Evolutionary conservation across 352 stramenopile genomes (phyloP), one percentile per base, ranked within the genome.

Genomic region (Phytophthora agathidicida): DNA sequence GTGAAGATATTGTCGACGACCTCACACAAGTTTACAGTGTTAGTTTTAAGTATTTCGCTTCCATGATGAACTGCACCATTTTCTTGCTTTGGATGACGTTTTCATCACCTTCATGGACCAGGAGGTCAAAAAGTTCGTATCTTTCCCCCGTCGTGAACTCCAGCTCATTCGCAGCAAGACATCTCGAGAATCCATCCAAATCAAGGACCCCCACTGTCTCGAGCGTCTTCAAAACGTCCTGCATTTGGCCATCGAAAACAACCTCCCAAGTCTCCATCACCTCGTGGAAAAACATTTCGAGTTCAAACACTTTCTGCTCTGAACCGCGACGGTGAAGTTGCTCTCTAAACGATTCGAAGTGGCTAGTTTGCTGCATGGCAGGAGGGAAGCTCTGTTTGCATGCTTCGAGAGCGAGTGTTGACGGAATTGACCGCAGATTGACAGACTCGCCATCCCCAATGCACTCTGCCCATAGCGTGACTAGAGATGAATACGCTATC

Each of bases 361-460:
- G 61, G 7, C 16, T 44, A 5, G 53, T 60, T 8, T 60, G 63
- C 36, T 83, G 77, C 58, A 89, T 83, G 19, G 38, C 46, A 19
- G 39, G n/a, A 3, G 77, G 77, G 26, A 87, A 88, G 5, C 66
- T 39, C 2, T 69, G 37, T 8, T 60, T 73, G 42, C 75, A 84
- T 1, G 75, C 49, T 7, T 87, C 81, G 0, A 86, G 49, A 20
- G 73, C 75, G 22, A 84, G 56, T 1, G 31, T 30, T 2, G 59
- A 39, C 3, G 68, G 27, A 5, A 88, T 53, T 13, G 38, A 44
- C 32, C 47, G 51, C 32, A 41, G 16, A 17, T 51, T 48, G 1
- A 42, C 22, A 4, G 55, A 51, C 24, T 91, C 79, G 0, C 74
- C 79, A n/a, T 91, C 81, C n/a, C 81, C 79, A 48, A 91, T 87